These are phyloP conservation scores for Gymnopus androsaceus DNA, from an alignment of 1,284 basidiomycete species.

Conservation along the genomic window DNA sequence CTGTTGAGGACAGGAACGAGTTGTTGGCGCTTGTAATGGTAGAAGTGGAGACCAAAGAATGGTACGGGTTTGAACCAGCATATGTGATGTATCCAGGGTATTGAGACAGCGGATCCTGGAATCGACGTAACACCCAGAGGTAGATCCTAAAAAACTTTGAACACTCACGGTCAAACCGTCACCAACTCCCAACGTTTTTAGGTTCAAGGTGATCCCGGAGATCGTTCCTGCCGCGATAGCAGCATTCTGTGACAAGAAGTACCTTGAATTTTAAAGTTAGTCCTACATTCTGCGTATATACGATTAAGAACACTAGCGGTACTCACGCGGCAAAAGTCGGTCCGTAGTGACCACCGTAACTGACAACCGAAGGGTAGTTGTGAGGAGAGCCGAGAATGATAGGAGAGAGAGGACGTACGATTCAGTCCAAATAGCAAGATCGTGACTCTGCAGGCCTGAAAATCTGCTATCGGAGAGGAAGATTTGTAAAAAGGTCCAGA, in stretches of 20 bases:
- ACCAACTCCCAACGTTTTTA: constrained; percentile 63
- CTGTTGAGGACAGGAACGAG: constrained; percentile 45
- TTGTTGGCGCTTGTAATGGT: constrained; percentile 43
- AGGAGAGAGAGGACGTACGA: constrained; percentile 37
- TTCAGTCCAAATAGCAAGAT: constrained; percentile 66
- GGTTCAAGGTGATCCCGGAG: constrained; percentile 53
- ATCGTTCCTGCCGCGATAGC: constrained; percentile 53
- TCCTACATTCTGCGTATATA: not conserved
- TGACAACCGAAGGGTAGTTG: constrained; percentile 21
- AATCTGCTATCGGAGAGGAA: constrained; percentile 63
- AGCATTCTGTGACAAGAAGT: constrained; percentile 63
- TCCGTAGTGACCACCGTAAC: constrained; percentile 67
- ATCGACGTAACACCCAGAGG: not conserved
- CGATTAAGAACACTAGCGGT: not conserved
- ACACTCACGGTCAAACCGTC: constrained; percentile 59
- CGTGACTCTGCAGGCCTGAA: constrained; percentile 48
- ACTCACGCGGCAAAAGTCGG: constrained; percentile 59
- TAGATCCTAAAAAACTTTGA: not conserved
- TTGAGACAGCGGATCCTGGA: constrained; percentile 56
- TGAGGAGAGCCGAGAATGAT: not conserved
- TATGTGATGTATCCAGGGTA: constrained; percentile 60
- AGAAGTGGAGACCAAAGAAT: constrained; percentile 46
- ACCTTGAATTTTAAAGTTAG: constrained; percentile 28
- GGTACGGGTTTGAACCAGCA: constrained; percentile 56
- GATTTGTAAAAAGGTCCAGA: constrained; percentile 69